Percentiles rank a stretch among this genome's conserved stretches.
These are phyloP conservation scores for Pseudofabraea citricarpa DNA, from an alignment of 2,329 filamentous ascomycete genomes.

Conservation along the genomic window DNA sequence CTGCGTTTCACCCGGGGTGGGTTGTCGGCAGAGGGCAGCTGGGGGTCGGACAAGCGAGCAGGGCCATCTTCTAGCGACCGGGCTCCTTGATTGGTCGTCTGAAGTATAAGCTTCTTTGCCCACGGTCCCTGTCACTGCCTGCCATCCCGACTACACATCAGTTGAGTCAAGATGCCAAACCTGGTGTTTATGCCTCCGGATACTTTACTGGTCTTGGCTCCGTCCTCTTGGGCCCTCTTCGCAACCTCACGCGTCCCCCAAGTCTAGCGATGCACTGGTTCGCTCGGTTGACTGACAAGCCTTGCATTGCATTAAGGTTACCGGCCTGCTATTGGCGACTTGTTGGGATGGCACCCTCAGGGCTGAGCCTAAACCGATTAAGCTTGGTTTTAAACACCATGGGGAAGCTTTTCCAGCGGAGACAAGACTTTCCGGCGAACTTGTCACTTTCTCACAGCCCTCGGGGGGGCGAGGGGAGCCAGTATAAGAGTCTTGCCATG, in stretches of 20 bases:
- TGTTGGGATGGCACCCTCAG: constrained; percentile 5
- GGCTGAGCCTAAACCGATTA: constrained; percentile 16
- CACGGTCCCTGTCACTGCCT: not conserved
- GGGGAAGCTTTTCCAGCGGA: constrained; percentile 10
- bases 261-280: too few relatives aligned
- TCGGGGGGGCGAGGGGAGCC: constrained; percentile 15
- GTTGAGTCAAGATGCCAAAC: not conserved
- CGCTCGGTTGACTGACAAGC: constrained; percentile 7
- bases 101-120: constrained; percentile 14
- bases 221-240: not conserved
- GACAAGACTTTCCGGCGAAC: constrained; percentile 14
- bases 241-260: not conserved
- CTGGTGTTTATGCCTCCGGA: not conserved
- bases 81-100: constrained; percentile 13
- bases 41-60: constrained; percentile 4
- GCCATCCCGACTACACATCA: not conserved
- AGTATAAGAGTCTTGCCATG: constrained; percentile 3
- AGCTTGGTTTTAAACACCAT: constrained; percentile 9
- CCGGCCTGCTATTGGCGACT: constrained; percentile 5
- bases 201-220: constrained; percentile 5
- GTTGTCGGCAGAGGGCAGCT: constrained; percentile 16
- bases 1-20: constrained; percentile 20
- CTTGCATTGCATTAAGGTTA: constrained; percentile 16
- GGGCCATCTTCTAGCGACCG: constrained; percentile 7
- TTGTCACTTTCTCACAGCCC: constrained; percentile 4